Percentiles rank a stretch among this genome's conserved stretches.
phyloP scores from a whole-genome alignment of 805 yeast genomes.

The Candida wancherniae region DNA sequence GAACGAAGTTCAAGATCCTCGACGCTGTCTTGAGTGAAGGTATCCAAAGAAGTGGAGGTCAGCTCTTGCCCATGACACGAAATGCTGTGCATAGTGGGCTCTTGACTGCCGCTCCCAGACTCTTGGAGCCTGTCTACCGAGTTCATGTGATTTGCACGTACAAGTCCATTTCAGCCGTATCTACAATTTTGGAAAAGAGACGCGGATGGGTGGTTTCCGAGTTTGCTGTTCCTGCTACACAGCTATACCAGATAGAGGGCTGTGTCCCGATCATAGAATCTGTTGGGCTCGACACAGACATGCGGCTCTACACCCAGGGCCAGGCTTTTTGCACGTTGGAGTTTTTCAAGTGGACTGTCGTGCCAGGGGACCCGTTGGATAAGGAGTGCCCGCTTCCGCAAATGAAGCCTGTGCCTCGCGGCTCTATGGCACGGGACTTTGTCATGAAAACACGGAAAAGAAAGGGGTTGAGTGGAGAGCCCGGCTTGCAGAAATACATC shows the following conservation, averaged over 20 bases:
- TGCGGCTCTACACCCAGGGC: conserved; percentile 73
- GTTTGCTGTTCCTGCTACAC: conserved; percentile 67
- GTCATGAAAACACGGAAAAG: conserved; percentile 83
- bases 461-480: conserved; percentile 75
- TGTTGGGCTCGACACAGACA: conserved; percentile 82
- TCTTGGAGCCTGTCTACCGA: conserved; percentile 77
- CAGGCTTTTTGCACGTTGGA: conserved; percentile 64
- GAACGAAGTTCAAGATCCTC: conserved; percentile 65
- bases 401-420: conserved; percentile 67
- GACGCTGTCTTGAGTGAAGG: conserved; percentile 50
- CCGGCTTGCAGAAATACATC: conserved; percentile 56
- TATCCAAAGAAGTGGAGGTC: conserved; percentile 53
- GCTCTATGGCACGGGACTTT: conserved; percentile 79
- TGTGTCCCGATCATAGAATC: conserved; percentile 85
- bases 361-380: conserved; percentile 92
- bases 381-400: conserved; percentile 55
- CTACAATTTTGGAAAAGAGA: conserved; percentile 50
- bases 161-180: conserved; percentile 44
- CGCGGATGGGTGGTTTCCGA: conserved; percentile 56
- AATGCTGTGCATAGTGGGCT: conserved; percentile 81
- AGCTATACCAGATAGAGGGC: conserved; percentile 56
- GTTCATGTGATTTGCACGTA: conserved; percentile 54
- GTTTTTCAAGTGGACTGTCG: conserved; percentile 69
- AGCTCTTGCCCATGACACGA: conserved; percentile 75
- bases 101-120: conserved; percentile 68